Evolutionary conservation across 176 grass and related monocot species (phyloP).

Genomic region (Phyllostachys edulis): DNA sequence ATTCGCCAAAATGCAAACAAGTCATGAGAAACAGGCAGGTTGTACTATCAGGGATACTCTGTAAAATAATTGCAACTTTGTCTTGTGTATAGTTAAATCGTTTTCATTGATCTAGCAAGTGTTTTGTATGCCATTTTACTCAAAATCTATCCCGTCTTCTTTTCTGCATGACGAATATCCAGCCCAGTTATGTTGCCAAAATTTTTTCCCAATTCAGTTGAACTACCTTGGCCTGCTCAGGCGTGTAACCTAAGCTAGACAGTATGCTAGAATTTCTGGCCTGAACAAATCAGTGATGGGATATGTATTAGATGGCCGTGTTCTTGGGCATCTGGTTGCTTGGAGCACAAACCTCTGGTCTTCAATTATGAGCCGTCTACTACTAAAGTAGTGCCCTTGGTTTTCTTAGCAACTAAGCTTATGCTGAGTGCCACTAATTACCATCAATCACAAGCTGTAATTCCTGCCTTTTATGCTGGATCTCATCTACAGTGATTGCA

Average conservation of each 20-base stretch:
- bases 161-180: not conserved
- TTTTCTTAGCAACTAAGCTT: slow-evolving; percentile 8
- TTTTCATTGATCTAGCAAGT: not conserved
- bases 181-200: no score
- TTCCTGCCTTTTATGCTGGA: no score
- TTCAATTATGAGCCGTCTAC: not conserved
- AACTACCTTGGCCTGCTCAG: not conserved
- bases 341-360: not conserved
- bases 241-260: not conserved
- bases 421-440: not conserved
- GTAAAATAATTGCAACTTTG: not conserved
- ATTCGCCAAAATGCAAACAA: slow-evolving; percentile 26
- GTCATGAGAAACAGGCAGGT: not conserved
- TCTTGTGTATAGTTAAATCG: not conserved
- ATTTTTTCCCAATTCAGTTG: no score
- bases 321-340: not conserved
- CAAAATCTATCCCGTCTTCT: not conserved
- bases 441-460: not conserved
- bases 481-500: no score
- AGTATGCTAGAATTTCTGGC: not conserved
- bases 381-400: no score
- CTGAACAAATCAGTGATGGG: not conserved
- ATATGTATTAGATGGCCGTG: no score
- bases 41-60: not conserved
- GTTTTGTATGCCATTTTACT: not conserved